Evolutionary conservation across 768 basidiomycete species (phyloP), one percentile per base, ranked within the genome.

Genomic region (Leccinum arenicola): DNA sequence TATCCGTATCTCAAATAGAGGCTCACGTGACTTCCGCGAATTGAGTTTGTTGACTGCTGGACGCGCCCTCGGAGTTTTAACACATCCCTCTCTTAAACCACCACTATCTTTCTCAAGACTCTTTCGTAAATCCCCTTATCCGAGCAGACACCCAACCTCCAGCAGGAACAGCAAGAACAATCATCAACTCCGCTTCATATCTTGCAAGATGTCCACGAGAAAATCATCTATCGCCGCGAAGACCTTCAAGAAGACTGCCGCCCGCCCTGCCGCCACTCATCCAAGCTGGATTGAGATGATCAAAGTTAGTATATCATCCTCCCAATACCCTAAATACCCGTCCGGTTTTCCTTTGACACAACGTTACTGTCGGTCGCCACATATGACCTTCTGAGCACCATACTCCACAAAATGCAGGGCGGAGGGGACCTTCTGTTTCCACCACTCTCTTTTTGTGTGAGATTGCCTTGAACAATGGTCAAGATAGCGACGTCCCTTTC

Each of bases 221-320:
- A 86, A 84, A 70, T 64, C 81, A 36, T 69, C 78, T 56, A 64
- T 70, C 55, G 63, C 76, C 51, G 72, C 81, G 70, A 84, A 82
- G 74, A 71, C 78, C 19, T 65, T 77, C 51, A 71, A 66, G 70
- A 74, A 60, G 60, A 55, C 55, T 55, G 63, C 64, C 60, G 61
- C 76, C 55, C 76, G 75, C 50, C 68, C 78, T 57, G 58, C 52
- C 29, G 45, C 67, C 21, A 59, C 61, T 51, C 80, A 82, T 64
- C 80, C 80, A 15, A 72, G 80, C 60, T 89, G 88, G 88, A 77
- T 85, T 58, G 88, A 91, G 56, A 91, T 91, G 89, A 90, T 91
- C 73, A 90, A 89, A 81, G 89, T 88, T 66, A 70, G 79, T 64
- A 63, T 36, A 59, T 50, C 33, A 35, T 56, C 54, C 53, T 61